Evolutionary conservation across 1,284 basidiomycete species (phyloP), one percentile per base, ranked within the genome.

Genomic region (Boletus sp.): DNA sequence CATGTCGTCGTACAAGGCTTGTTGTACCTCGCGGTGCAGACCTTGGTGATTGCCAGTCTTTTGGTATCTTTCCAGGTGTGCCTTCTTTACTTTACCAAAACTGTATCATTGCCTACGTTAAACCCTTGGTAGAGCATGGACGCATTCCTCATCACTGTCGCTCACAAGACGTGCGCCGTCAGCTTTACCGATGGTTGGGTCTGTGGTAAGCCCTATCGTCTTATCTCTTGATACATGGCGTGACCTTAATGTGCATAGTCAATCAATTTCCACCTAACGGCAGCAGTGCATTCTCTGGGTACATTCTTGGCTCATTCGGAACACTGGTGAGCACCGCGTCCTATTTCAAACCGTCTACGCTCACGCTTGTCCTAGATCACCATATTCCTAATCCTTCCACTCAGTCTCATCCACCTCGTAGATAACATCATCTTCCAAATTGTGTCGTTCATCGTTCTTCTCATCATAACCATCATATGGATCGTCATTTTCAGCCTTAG

Each of bases 101-200:
- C 16, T 5, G 7, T n/a, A 3, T 27, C 27, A 6, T 46, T 35
- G 12, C 35, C 1, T 2, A 5, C 35, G 20, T 36, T n/a, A 22
- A 59, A 36, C 33, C 5, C 18, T 24, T 22, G 31, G 9, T 18
- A 67, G 66, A 62, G 56, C 42, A 70, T 67, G 67, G 67, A 70
- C 29, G 58, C 61, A 9, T 67, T 67, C 29, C 67, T 70, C 35
- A 48, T 70, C 47, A 55, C 41, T n/a, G 56, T 67, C 36, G 66
- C 62, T 49, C 66, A 65, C 50, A 68, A 70, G 51, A 70, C 66
- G 1, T 67, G 67, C 8, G 66, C 67, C n/a, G 33, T 67, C 51
- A 67, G 67, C 45, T 70, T 69, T 43, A 41, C 59, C 2, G 37
- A 65, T 2, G 67, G 66, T 8, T 68, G 66, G 64, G 52, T 66